phyloP scores from a whole-genome alignment of 2,329 filamentous ascomycete genomes.

The Fusarium tricinctum region DNA sequence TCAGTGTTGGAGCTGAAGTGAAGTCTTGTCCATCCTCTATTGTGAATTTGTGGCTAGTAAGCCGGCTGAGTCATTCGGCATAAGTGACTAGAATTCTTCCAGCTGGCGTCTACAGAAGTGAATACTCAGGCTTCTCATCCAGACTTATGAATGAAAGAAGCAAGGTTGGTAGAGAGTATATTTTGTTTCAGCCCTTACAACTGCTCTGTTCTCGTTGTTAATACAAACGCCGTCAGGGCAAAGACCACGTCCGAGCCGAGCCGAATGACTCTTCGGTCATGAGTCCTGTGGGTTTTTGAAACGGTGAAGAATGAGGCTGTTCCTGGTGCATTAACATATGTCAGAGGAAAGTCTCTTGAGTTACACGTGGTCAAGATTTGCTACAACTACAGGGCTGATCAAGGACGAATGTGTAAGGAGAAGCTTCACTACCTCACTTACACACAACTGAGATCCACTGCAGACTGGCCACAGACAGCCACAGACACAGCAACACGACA shows the following conservation, averaged over 20 bases:
- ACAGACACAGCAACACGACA: slow-evolving; percentile 6
- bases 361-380: slow-evolving; percentile 11
- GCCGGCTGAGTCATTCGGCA: slow-evolving; percentile 43
- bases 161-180: background rate
- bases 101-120: background rate
- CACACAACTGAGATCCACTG: background rate
- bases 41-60: slow-evolving; percentile 7
- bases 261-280: slow-evolving; percentile 32
- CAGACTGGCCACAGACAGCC: background rate
- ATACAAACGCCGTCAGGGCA: background rate
- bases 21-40: slow-evolving; percentile 2
- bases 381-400: slow-evolving; percentile 3
- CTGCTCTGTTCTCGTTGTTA: background rate
- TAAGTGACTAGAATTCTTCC: slow-evolving; percentile 13
- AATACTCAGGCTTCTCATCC: background rate
- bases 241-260: slow-evolving; percentile 29
- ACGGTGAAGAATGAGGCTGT: slow-evolving; percentile 3
- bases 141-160: background rate
- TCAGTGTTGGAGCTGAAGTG: background rate
- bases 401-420: background rate
- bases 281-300: slow-evolving; percentile 1
- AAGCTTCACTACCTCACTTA: background rate
- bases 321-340: slow-evolving; percentile 3
- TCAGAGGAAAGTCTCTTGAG: background rate
- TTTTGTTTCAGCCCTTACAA: background rate